Conservation (phyloP, 176 grass and related monocot genomes). For the Stipa capillata region DNA sequence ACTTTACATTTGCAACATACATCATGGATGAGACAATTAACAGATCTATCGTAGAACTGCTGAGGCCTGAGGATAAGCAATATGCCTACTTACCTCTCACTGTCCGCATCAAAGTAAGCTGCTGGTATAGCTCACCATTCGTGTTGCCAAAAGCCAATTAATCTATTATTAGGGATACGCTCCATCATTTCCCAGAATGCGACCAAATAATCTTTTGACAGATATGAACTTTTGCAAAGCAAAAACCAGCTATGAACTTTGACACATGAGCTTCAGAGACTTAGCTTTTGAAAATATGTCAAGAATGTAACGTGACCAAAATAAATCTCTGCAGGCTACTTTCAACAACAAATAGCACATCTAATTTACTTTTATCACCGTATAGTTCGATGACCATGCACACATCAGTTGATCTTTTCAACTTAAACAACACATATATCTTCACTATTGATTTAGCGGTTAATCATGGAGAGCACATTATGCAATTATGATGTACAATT, state of each 20-base stretch:
- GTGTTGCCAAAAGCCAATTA: neutral
- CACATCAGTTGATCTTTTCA: neutral
- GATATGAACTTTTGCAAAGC: neutral
- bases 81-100: neutral
- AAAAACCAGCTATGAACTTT: neutral
- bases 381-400: neutral
- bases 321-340: neutral
- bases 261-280: neutral
- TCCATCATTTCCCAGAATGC: neutral
- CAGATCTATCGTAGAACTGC: neutral
- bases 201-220: constrained; percentile 8
- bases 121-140: neutral
- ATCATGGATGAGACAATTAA: neutral
- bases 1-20: neutral
- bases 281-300: neutral
- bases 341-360: neutral
- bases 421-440: neutral
- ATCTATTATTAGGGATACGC: neutral
- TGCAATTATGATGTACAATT: neutral
- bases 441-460: neutral
- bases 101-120: neutral
- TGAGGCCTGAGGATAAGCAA: neutral
- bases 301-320: neutral
- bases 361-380: neutral
- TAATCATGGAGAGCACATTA: neutral